Percentiles rank a stretch among this genome's conserved stretches.
phyloP scores from a whole-genome alignment of 345 rosid species.

The rapeseed (Brassica napus) region Da-Ae NC_063446.1:18356501-18357000 shows the following conservation, averaged over 20 bases:
- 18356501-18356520: slow-evolving; percentile 31
- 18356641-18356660: background rate
- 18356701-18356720: background rate
- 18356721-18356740: slow-evolving; percentile 61
- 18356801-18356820: slow-evolving; percentile 97
- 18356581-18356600: slow-evolving; percentile 86
- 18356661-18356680: background rate
- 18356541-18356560: slow-evolving; percentile 87
- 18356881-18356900: background rate
- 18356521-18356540: slow-evolving; percentile 88
- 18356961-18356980: slow-evolving; percentile 94
- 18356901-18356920: slow-evolving; percentile 6
- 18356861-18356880: background rate
- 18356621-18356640: slow-evolving; percentile 18
- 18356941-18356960: slow-evolving; percentile 96
- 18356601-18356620: slow-evolving; percentile 79
- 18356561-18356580: slow-evolving; percentile 97
- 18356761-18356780: slow-evolving; percentile 76
- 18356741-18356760: slow-evolving; percentile 97
- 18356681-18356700: background rate
- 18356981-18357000: slow-evolving; percentile 91
- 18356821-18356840: slow-evolving; percentile 99
- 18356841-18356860: slow-evolving; percentile 60
- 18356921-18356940: slow-evolving; percentile 38
- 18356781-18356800: slow-evolving; percentile 91